phyloP scores from a whole-genome alignment of 768 basidiomycete genomes.

The Suillus paluster region DNA sequence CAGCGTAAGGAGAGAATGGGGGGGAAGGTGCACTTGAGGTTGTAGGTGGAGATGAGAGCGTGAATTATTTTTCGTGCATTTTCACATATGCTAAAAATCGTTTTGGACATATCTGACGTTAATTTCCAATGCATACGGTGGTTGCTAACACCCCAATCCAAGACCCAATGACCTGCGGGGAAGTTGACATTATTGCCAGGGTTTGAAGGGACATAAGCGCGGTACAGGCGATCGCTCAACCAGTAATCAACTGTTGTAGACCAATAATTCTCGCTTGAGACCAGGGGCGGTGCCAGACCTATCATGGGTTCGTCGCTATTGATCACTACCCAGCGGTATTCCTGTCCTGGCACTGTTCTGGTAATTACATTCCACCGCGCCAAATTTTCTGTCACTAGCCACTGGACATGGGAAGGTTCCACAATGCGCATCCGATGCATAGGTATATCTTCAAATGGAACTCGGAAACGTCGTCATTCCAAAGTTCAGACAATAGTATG shows the following conservation, averaged over 20 bases:
- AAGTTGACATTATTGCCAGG: background rate
- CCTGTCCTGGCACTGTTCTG: background rate
- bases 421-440: background rate
- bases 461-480: background rate
- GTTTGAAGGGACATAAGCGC: background rate
- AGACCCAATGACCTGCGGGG: background rate
- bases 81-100: background rate
- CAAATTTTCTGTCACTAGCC: background rate
- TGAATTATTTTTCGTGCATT: background rate
- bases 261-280: background rate
- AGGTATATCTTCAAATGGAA: background rate
- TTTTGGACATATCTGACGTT: background rate
- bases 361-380: background rate
- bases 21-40: background rate
- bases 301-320: background rate
- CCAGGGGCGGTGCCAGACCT: background rate
- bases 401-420: background rate
- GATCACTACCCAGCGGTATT: background rate
- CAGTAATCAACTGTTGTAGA: background rate
- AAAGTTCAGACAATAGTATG: background rate
- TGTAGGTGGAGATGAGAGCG: background rate
- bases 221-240: background rate
- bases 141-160: background rate
- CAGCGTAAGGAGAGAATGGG: background rate
- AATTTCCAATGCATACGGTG: background rate